Base-by-base conservation (phyloP, 768 basidiomycete species). In the Crepidotus variabilis region DNA sequence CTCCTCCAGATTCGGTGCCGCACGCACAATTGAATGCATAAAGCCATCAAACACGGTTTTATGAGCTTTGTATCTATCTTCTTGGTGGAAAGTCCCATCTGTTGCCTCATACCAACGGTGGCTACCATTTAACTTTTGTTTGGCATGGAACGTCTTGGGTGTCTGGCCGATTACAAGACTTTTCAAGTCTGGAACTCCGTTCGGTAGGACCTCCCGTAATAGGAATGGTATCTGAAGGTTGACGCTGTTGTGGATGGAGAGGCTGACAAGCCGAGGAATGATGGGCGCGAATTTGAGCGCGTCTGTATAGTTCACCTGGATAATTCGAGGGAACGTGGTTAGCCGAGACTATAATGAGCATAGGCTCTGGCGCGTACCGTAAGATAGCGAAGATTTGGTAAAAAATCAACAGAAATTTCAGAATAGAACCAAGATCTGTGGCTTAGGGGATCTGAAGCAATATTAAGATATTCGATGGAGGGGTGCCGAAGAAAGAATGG, bases 201-300 rank as follows among this genome's bases (percentile, higher is more conserved):
- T n/a, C 8, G 64, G 61, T 9, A 61, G 39, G 8, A 63, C 28
- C 3, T 28, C 22, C n/a, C 62, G 61, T 4, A 65, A 54, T 2
- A 65, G 60, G 53, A 62, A 65, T 0, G 64, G 61, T 24, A 63
- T 57, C 35, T 65, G 64, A 0, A 55, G 50, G 7, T 65, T 62
- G 9, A 58, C 28, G 21, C 50, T 60, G 2, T 47, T 10, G 22
- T 43, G n/a, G 36, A 64, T 23, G 2, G 47, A 14, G 5, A 64
- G 50, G 32, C 54, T 48, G 10, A 56, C n/a, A 7, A 64, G 49
- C 18, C 50, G 63, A 1, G n/a, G 51, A 6, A 64, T 47, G 9
- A 61, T 36, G 3, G 56, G 54, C 14, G 35, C 28, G 18, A 61
- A 48, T 7, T 2, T 0, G 4, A 50, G 56, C 6, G 58, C 55